These are phyloP conservation scores for Trypanosoma avium DNA, from an alignment of 208 protist genomes.

Conservation along the genomic window DNA sequence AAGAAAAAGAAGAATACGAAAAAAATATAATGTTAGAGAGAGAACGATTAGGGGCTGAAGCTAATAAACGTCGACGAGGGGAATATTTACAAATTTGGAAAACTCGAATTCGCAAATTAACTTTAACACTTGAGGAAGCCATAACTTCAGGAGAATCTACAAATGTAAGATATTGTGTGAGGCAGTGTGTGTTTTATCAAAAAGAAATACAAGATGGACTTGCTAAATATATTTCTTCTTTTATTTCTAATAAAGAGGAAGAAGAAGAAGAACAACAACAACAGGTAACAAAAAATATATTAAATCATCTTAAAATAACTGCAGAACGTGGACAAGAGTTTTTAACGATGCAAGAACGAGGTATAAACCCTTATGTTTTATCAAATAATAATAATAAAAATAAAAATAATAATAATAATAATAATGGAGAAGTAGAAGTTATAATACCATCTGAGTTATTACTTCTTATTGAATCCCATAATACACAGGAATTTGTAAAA, in stretches of 20 bases:
- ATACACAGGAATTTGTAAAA: constrained; percentile 25
- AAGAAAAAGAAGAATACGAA: constrained; percentile 11
- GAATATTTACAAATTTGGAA: constrained; percentile 25
- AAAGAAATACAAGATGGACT: constrained; percentile 25
- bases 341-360: not conserved
- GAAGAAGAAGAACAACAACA: not conserved
- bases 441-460: constrained; percentile 31
- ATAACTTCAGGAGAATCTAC: not conserved
- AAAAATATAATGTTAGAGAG: constrained; percentile 10
- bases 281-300: not conserved
- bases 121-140: constrained; percentile 21
- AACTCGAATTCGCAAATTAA: constrained; percentile 13
- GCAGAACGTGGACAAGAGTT: not conserved
- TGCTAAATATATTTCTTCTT: not conserved
- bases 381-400: not conserved
- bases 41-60: constrained; percentile 12
- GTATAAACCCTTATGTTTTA: not conserved
- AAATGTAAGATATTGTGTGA: constrained; percentile 8
- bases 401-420: not conserved
- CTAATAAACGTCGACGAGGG: constrained; percentile 19
- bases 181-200: constrained; percentile 28
- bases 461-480: constrained; percentile 15
- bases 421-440: not conserved
- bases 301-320: not conserved
- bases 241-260: not conserved